Evolutionary conservation across 1,139 yeast species (phyloP), one percentile per base, ranked within the genome.

Genomic region (Wickerhamomyces sp.): DNA sequence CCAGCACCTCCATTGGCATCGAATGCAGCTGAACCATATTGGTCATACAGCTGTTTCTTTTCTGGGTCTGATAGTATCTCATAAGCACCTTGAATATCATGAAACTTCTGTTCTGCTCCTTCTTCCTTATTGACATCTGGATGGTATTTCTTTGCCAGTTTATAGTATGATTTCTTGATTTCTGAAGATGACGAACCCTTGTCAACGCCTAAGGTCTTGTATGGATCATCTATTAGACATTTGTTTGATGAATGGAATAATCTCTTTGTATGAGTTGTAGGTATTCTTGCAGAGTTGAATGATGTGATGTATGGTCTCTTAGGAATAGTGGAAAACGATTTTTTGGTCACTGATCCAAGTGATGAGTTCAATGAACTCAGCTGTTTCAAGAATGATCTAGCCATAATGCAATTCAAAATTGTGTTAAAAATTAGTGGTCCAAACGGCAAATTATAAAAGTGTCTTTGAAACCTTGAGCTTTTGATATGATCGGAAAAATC

Each of bases 91-190:
- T 91, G 97, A 47, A 91, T 75, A 53, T 86, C 88, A 55, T 91
- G 97, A 62, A 91, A 91, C 58, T 77, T 78, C 53, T 78, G 76
- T 50, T 89, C 95, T 0, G 97, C 94, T 21, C 75, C 93, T 26
- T 77, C 73, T 47, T 85, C 96, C 60, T 91, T 91, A 61, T 91
- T 91, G 35, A 91, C 86, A 64, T 91, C 99, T 1, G 99, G 99
- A 61, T 91, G 99, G 60, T 69, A 86, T 59, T 91, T 78, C 59
- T 93, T 93, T 16, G 96, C 98, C 45, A 91, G 67, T 53, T 87
- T 84, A 57, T 88, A 88, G 64, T 91, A 91, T 6, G 96, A 94
- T 62, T 87, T 88, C 60, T 91, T 91, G 61, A 91, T 89, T 23
- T 88, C 94, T 23, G 84, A 72, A n/a, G 81, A 68, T 16, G 81